Evolutionary conservation across 257 asterid genomes (phyloP).

Genomic region (Anisodus tanguticus): DNA sequence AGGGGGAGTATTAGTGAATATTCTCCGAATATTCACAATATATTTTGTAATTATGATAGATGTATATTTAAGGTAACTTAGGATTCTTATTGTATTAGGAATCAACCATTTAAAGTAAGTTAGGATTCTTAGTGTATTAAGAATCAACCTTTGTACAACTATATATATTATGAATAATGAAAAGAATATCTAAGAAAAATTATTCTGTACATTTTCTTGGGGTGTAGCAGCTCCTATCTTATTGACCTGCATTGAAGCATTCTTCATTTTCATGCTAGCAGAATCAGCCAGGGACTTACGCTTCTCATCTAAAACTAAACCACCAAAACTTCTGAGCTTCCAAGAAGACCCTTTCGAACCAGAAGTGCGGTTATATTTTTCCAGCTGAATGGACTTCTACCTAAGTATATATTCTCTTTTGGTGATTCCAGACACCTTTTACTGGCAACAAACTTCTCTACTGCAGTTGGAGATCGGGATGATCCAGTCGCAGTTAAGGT

Average conservation of each 20-base stretch:
- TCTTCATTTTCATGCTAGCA: conserved; percentile 55
- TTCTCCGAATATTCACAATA: no score
- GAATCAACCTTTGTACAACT: no score
- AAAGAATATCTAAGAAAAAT: no score
- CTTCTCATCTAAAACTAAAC: conserved; percentile 75
- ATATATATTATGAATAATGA: no score
- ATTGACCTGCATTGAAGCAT: conserved; percentile 43
- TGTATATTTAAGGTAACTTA: no score
- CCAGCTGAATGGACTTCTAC: conserved; percentile 72
- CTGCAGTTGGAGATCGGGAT: conserved; percentile 45
- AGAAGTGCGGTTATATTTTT: conserved; percentile 63
- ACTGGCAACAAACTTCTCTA: conserved; percentile 65
- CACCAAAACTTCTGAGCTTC: conserved; percentile 62
- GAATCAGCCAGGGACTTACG: conserved; percentile 69
- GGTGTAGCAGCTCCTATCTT: conserved; percentile 39
- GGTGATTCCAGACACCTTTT: conserved; percentile 70
- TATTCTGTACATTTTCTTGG: conserved; percentile 37
- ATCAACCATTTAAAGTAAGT: no score
- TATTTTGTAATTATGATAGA: no score
- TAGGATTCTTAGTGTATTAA: no score
- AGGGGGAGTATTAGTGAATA: no score
- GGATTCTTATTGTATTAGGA: no score
- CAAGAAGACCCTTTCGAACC: conserved; percentile 71
- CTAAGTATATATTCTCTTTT: conserved; percentile 74
- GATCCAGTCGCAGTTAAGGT: conserved; percentile 53